A percentile compares a stretch with the other conserved stretches of the same genome.
Conservation (phyloP, 140 eudicot species). For the Flaveria floridana region DNA sequence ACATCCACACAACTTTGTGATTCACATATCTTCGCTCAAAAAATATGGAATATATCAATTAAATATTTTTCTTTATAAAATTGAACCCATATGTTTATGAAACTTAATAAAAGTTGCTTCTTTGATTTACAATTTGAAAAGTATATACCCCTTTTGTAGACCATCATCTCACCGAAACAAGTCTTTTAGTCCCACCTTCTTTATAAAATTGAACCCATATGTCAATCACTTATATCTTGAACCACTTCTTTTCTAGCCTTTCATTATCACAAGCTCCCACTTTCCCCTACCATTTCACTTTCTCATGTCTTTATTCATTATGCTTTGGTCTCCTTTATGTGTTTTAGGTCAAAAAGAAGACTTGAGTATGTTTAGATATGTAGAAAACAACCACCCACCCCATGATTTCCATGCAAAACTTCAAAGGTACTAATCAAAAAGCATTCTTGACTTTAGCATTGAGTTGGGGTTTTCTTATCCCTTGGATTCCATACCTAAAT, state of each 20-base stretch:
- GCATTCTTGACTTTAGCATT: constrained; percentile 34
- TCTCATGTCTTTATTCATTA: constrained; percentile 44
- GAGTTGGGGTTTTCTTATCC: constrained; percentile 22
- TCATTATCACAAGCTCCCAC: constrained; percentile 42
- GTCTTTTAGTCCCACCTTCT: constrained; percentile 24
- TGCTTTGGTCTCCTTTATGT: constrained; percentile 37
- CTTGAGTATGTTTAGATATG: constrained; percentile 37
- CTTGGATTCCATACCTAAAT: constrained; percentile 23
- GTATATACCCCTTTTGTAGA: constrained; percentile 7
- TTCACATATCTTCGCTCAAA: constrained; percentile 21
- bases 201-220: neutral
- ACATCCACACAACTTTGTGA: constrained; percentile 18
- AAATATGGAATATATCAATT: neutral
- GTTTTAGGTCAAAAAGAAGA: constrained; percentile 44
- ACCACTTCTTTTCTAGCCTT: constrained; percentile 34
- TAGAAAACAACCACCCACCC: constrained; percentile 30
- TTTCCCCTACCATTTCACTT: constrained; percentile 38
- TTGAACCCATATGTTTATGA: neutral
- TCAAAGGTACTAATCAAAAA: constrained; percentile 36
- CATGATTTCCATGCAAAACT: constrained; percentile 35
- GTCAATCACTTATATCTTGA: constrained; percentile 33
- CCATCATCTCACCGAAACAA: constrained; percentile 30
- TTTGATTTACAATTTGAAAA: neutral
- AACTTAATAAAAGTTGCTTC: constrained; percentile 22
- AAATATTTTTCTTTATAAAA: neutral